These are phyloP conservation scores for Yamagishiella unicocca DNA, from an alignment of 139 green algal species.

Conservation along the genomic window DNA sequence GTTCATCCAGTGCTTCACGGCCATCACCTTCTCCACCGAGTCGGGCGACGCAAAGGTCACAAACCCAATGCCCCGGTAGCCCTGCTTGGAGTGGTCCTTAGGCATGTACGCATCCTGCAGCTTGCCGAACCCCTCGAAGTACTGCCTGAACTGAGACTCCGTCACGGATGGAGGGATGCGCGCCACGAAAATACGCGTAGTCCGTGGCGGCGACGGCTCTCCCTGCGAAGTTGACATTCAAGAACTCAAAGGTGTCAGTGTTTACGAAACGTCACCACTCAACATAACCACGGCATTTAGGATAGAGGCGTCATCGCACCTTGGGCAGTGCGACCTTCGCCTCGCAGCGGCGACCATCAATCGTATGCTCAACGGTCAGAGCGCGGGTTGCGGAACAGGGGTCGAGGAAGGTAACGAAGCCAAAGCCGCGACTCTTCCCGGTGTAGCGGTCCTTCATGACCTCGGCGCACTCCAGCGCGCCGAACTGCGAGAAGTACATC, in stretches of 20 bases:
- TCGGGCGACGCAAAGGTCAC: constrained; percentile 85
- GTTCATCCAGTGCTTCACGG: constrained; percentile 81
- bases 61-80: constrained; percentile 91
- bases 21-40: constrained; percentile 78
- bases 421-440: constrained; percentile 68
- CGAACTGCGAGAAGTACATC: constrained; percentile 84
- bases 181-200: constrained; percentile 91
- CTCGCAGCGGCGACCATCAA: constrained; percentile 85
- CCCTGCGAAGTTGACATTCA: constrained; percentile 52
- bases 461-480: constrained; percentile 75
- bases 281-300: no score
- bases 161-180: constrained; percentile 84
- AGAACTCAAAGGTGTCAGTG: not conserved
- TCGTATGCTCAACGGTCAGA: constrained; percentile 67
- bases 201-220: constrained; percentile 60
- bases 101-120: constrained; percentile 94
- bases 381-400: constrained; percentile 60
- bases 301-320: constrained; percentile 44
- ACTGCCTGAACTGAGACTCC: constrained; percentile 82
- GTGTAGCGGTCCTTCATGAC: constrained; percentile 86
- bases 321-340: constrained; percentile 86
- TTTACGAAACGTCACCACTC: no score
- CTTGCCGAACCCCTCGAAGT: constrained; percentile 89
- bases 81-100: constrained; percentile 82
- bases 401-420: constrained; percentile 77